Evolutionary conservation across 371 early-diverging fungal genomes (phyloP).

Genomic region (Saksenaea oblongispora): DNA sequence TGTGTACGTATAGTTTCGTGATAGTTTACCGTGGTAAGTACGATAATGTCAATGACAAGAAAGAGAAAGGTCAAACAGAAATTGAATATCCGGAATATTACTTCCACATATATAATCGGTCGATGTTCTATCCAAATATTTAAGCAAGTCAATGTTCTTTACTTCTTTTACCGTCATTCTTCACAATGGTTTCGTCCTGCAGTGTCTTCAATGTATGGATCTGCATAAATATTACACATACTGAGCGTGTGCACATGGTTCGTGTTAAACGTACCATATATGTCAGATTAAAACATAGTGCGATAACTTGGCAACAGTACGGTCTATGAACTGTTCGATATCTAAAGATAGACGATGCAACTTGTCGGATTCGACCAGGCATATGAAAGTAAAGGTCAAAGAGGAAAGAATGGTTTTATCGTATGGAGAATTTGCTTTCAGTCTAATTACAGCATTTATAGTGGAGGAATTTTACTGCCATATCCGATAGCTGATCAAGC

Average conservation of each 20-base stretch:
- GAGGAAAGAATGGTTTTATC: neutral
- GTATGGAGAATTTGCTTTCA: neutral
- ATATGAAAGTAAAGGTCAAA: neutral
- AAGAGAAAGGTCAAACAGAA: constrained; percentile 5
- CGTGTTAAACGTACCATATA: neutral
- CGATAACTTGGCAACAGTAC: neutral
- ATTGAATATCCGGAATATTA: neutral
- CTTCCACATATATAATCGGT: constrained; percentile 5
- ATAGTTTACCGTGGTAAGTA: constrained; percentile 23
- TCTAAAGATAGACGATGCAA: neutral
- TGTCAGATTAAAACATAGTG: neutral
- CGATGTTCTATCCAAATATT: neutral
- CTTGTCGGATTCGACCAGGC: neutral
- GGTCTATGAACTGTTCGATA: neutral
- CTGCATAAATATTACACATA: neutral
- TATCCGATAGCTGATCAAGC: too few relatives aligned
- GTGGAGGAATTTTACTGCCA: too few relatives aligned
- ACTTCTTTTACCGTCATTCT: neutral
- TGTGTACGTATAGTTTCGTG: neutral
- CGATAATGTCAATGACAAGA: constrained; percentile 16
- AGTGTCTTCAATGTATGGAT: neutral
- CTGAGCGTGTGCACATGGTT: neutral
- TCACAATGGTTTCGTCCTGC: neutral
- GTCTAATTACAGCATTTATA: neutral
- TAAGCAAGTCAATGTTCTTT: neutral